Evolutionary conservation across 1,284 basidiomycete genomes (phyloP).

Genomic region (Takashimella koratensis): DNA sequence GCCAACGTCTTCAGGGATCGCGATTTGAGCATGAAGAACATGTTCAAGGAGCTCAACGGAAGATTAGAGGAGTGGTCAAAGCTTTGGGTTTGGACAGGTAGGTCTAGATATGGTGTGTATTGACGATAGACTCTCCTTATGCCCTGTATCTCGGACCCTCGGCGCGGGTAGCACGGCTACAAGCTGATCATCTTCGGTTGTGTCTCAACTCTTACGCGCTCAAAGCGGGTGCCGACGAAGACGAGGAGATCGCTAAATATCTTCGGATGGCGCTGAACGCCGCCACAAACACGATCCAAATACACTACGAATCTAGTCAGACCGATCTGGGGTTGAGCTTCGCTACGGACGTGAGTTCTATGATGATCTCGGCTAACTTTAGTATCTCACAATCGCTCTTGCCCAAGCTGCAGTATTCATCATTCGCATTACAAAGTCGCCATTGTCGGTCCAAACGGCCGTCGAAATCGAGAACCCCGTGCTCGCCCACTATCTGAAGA

Average conservation of each 20-base stretch:
- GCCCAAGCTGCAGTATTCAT: constrained; percentile 38
- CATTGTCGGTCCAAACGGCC: constrained; percentile 12
- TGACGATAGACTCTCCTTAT: constrained; percentile 31
- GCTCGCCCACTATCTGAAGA: constrained; percentile 28
- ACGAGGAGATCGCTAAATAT: constrained; percentile 21
- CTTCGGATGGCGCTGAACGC: constrained; percentile 32
- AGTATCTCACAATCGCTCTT: constrained; percentile 37
- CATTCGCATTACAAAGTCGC: constrained; percentile 26
- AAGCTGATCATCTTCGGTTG: constrained; percentile 34
- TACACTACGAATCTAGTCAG: constrained; percentile 32
- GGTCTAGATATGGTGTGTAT: too few species aligned
- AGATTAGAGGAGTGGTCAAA: constrained; percentile 33
- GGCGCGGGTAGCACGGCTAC: constrained; percentile 28
- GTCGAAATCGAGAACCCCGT: constrained; percentile 24
- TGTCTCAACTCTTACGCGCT: constrained; percentile 37
- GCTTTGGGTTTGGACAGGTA: constrained; percentile 34
- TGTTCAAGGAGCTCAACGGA: constrained; percentile 31
- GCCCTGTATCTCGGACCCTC: constrained; percentile 31
- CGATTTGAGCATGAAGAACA: constrained; percentile 20
- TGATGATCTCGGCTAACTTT: too few species aligned
- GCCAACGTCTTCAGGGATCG: constrained; percentile 17
- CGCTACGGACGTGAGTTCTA: constrained; percentile 31
- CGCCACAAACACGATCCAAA: constrained; percentile 33
- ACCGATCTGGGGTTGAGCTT: constrained; percentile 34
- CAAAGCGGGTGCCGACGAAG: constrained; percentile 22